Evolutionary conservation across 1,139 yeast species (phyloP).

Genomic region (Protomyces inundatus): DNA sequence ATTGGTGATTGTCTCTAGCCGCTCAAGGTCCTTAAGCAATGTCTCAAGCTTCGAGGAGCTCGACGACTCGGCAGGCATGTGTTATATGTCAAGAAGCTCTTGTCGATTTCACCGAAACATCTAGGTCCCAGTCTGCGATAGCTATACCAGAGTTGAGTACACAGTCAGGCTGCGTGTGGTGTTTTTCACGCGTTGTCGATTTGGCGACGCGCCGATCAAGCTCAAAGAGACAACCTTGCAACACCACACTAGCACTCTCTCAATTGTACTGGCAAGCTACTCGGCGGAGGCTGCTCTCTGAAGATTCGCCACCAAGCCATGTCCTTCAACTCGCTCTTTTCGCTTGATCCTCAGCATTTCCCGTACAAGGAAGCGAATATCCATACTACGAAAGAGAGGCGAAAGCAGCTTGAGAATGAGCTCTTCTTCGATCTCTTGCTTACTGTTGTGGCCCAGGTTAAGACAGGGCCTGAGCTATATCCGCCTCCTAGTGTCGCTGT

Average conservation of each 20-base stretch:
- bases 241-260: too few species aligned
- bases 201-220: too few species aligned
- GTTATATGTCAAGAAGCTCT: too few species aligned
- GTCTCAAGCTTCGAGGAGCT: background rate
- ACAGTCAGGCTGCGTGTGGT: too few species aligned
- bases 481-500: constrained; percentile 13
- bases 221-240: too few species aligned
- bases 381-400: background rate
- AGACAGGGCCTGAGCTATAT: background rate
- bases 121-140: too few species aligned
- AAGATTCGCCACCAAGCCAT: background rate
- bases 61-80: background rate
- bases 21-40: constrained; percentile 3
- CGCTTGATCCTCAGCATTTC: constrained; percentile 19
- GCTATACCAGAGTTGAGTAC: too few species aligned
- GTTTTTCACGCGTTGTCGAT: too few species aligned
- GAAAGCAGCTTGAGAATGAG: constrained; percentile 4
- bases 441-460: constrained; percentile 14
- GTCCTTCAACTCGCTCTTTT: constrained; percentile 9
- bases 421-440: constrained; percentile 19
- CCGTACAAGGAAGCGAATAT: constrained; percentile 9
- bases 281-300: too few species aligned
- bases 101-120: too few species aligned
- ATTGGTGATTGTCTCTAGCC: constrained; percentile 7
- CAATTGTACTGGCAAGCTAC: too few species aligned